Conservation (phyloP, 257 asterid genomes). For the Solanum megistacrolobum region DNA sequence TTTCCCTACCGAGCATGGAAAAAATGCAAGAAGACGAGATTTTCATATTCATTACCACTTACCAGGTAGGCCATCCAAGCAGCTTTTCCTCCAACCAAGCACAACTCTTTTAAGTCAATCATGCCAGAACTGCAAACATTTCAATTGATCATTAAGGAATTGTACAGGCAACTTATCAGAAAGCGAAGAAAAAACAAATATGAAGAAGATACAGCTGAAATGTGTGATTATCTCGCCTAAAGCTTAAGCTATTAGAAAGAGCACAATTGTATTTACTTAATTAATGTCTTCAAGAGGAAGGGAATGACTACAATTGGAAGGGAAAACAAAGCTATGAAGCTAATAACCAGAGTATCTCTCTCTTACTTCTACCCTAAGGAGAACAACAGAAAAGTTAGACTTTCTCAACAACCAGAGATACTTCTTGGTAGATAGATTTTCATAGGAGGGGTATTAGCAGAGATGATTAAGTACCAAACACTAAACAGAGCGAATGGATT, state of each 20-base stretch:
- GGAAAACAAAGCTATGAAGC: not conserved
- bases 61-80: slow-evolving; percentile 99
- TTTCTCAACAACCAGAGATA: not conserved
- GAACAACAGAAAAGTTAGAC: not conserved
- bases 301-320: not conserved
- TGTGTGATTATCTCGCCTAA: not conserved
- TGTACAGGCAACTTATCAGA: not conserved
- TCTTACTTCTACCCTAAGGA: not conserved
- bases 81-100: slow-evolving; percentile 83
- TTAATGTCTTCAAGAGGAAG: not conserved
- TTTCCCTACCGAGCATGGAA: not conserved
- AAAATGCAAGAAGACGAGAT: not conserved
- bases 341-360: not conserved
- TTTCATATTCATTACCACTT: slow-evolving; percentile 43
- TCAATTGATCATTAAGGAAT: not conserved
- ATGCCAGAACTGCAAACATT: slow-evolving; percentile 65
- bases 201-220: not conserved
- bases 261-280: not conserved
- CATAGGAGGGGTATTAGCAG: not conserved
- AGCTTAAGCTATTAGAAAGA: not conserved
- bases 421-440: not conserved
- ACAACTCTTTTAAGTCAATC: slow-evolving; percentile 70
- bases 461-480: not conserved
- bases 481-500: not conserved
- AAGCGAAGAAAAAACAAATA: not conserved